Evolutionary conservation across 306 rosid genomes (phyloP), one percentile per base, ranked within the genome.

Genomic region (Vicia villosa): DNA sequence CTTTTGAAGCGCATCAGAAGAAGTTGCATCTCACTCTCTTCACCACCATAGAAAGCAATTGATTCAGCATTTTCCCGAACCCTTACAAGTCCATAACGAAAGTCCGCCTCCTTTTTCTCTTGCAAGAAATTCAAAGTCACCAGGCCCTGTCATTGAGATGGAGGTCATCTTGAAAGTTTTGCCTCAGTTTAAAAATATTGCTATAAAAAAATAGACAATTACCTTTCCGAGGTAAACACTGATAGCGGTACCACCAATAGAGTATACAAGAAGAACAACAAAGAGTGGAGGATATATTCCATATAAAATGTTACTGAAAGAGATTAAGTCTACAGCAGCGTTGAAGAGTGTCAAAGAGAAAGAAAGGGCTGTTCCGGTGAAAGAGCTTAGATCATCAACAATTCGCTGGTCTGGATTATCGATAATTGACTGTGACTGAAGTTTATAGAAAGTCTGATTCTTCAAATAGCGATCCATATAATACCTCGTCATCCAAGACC

Each of bases 41-140:
- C 99, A 46, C 97, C 99, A 24, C 96, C 78, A 66, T 94, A 94
- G 83, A 94, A 94, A 69, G 99, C 97, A 78, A 94, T 87, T 41
- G 99, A 90, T 80, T 94, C 99, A 54, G 99, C 91, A 86, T 94
- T 94, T 83, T 94, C 99, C 69, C 99, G 90, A 55, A 94, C 76
- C 2, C 99, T 86, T 42, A 94, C 99, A 42, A 94, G 99, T 42
- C 97, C 97, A 73, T 94, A 94, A 72, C 99, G 97, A 67, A 94
- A 94, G 85, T 94, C 99, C 68, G 99, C 99, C 74, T 94, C 99
- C 70, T 94, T 94, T 75, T 94, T 94, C 82, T 94, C 99, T 94
- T 94, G 99, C 86, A 94, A 79, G 83, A 94, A 94, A 75, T 94
- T 91, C 32, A 91, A 72, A 30, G 55, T 68, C 68, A 94, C 99